Base-by-base conservation (phyloP, 768 basidiomycete genomes). In the Pleurotus ostreatus region DNA sequence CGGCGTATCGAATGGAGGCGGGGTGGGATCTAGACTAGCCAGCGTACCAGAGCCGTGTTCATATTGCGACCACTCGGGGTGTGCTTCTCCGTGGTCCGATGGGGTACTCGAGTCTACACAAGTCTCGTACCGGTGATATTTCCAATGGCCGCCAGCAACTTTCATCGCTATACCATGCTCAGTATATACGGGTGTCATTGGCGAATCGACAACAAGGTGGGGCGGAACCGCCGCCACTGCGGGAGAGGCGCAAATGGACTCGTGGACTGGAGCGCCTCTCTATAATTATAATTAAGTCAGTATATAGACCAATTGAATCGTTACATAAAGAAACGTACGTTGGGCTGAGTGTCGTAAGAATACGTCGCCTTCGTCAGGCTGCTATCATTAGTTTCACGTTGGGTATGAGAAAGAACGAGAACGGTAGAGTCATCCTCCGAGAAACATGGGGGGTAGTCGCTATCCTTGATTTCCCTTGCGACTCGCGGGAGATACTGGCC, bases 261-360 rank as follows among this genome's bases (percentile, higher is more conserved):
- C 51, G 41, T 44, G 20, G 38, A 37, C 13, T 49, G 25, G 26
- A 37, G 48, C 38, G 43, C 43, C n/a, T 44, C 6, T 16, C 25
- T 34, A 34, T 34, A 34, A 23, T 23, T 23, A 23, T 20, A 20
- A 34, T 34, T 34, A 34, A 34, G 30, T 34, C 1, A 34, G 30
- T 34, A 34, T 34, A 34, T 9, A 34, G 30, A 34, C 30, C 8
- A 34, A 34, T 9, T 34, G 30, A 34, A 5, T 23, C 13, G 22
- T 47, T 47, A 47, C 46, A 47, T 39, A 53, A 53, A 53, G 16
- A 37, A 53, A 20, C 51, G 7, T 25, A 53, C 51, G 37, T 23
- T 40, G 12, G 26, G 37, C 38, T 43, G 51, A 23, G 38, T 18
- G 22, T 41, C 38, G 38, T 40, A 53, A 18, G 38, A 11, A 53